Evolutionary conservation across 2,329 filamentous ascomycete species (phyloP), one percentile per base, ranked within the genome.

Genomic region (Didymella keratinophila): DNA sequence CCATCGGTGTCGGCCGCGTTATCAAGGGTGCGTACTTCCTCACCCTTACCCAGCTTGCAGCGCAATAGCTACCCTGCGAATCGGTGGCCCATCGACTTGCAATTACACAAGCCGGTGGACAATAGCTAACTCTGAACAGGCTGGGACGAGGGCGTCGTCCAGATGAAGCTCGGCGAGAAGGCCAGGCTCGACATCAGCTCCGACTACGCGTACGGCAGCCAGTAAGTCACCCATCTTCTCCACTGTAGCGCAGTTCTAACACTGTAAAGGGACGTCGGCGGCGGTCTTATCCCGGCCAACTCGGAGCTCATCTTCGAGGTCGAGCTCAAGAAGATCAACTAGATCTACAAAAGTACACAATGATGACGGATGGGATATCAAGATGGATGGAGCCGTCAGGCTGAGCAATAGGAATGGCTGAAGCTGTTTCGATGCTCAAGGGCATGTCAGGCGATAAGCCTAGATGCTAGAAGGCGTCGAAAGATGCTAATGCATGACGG

Each of bases 161-260:
- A 86, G 75, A 97, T 98, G 93, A 89, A 89, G 78, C 83, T 96
- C 55, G 93, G 93, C 76, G 94, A 97, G 85, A 93, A 91, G 83
- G 89, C 92, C 52, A 90, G 86, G 47, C 83, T 98, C 61, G 89
- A 89, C 69, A 97, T 97, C 74, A 85, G 87, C 62, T 84, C 84
- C 88, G 92, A 83, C 76, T 84, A 67, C 50, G 63, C 54, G 18
- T 72, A 72, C 48, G 70, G 70, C 48, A 45, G 20, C 52, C 67
- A 71, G 63, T 68, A 52, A 56, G 65, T 65, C 25, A 8, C 12
- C 36, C 30, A 18, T 9, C 1, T 20, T 12, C 30, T 6, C 9
- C 30, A 0, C 16, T 10, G 5, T 2, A 23, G 7, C 4, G 12
- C 18, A 4, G 9, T 2, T 25, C n/a, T 27, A 20, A 37, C 36